These are phyloP conservation scores for Radiomyces spectabilis DNA, from an alignment of 192 early-diverging fungal species.

Conservation along the genomic window DNA sequence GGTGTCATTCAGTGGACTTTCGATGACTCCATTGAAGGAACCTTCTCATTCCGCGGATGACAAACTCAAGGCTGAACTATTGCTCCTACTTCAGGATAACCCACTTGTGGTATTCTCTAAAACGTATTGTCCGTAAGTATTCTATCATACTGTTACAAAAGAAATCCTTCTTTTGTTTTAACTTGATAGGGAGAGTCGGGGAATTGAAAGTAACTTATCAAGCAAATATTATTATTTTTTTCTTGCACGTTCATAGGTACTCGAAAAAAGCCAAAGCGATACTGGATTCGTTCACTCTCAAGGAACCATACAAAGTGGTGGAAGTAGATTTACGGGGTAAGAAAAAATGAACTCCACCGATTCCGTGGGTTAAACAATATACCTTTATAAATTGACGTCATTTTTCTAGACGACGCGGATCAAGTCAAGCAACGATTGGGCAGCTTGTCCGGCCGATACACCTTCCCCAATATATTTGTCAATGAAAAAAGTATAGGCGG, in stretches of 20 bases:
- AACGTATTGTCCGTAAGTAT: constrained; percentile 12
- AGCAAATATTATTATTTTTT: neutral
- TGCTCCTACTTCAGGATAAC: constrained; percentile 4
- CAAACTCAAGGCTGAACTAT: no score
- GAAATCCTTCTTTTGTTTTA: neutral
- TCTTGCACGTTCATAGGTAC: constrained; percentile 1
- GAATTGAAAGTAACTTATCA: neutral
- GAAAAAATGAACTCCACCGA: no score
- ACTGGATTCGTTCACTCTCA: neutral
- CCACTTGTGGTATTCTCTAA: constrained; percentile 14
- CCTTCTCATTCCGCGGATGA: no score
- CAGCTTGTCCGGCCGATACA: constrained; percentile 40
- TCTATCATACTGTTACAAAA: neutral
- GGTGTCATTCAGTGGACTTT: no score
- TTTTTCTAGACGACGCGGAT: constrained; percentile 28
- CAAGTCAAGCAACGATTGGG: constrained; percentile 47
- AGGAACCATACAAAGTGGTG: constrained; percentile 1
- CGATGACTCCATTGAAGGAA: no score
- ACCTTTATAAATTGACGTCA: no score
- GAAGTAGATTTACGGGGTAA: constrained; percentile 13
- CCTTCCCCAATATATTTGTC: constrained; percentile 61
- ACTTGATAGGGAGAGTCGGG: no score
- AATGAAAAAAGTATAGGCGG: constrained; percentile 57
- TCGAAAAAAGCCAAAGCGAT: constrained; percentile 10
- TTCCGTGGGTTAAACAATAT: neutral